phyloP scores from a whole-genome alignment of 2,329 filamentous ascomycete genomes.

The Colletotrichum lini region DNA sequence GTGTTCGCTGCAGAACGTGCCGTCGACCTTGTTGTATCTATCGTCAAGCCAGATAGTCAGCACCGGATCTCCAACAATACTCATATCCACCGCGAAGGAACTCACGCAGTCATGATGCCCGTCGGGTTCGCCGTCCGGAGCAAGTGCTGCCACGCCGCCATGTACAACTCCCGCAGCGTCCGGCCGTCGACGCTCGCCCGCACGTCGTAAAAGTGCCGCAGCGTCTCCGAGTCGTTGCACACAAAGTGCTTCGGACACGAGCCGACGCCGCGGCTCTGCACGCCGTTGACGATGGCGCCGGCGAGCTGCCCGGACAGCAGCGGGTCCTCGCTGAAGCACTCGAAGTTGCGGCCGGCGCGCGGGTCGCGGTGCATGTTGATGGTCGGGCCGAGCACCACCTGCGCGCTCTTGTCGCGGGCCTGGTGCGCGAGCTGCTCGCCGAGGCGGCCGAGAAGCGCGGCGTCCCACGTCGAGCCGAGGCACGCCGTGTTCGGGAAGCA shows the following conservation, averaged over 20 bases:
- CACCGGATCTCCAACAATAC: no score
- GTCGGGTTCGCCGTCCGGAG: slow-evolving; percentile 38
- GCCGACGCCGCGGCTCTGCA: slow-evolving; percentile 53
- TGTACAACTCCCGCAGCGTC: slow-evolving; percentile 43
- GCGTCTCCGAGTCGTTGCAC: slow-evolving; percentile 53
- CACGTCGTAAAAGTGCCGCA: slow-evolving; percentile 43
- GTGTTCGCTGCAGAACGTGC: slow-evolving; percentile 46
- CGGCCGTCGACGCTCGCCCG: slow-evolving; percentile 25
- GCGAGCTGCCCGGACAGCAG: slow-evolving; percentile 58
- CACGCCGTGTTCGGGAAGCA: slow-evolving; percentile 44
- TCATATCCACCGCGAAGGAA: fast-evolving
- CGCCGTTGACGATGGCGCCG: slow-evolving; percentile 56
- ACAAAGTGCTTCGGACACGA: slow-evolving; percentile 58
- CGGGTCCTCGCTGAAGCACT: slow-evolving; percentile 61
- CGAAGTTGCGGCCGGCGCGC: slow-evolving; percentile 60
- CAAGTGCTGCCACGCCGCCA: slow-evolving; percentile 44
- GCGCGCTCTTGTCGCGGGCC: slow-evolving; percentile 71
- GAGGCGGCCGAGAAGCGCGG: slow-evolving; percentile 37
- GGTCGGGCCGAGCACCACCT: slow-evolving; percentile 77
- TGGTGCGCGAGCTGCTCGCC: slow-evolving; percentile 42
- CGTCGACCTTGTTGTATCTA: slow-evolving; percentile 49
- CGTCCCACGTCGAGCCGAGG: slow-evolving; percentile 43
- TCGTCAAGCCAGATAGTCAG: slow-evolving; percentile 3
- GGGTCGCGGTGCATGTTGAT: slow-evolving; percentile 61
- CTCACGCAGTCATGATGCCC: slow-evolving; percentile 44